Evolutionary conservation across 108 stramenopile genomes (phyloP), one percentile per base, ranked within the genome.

Genomic region (Stephanodiscus triporus): DNA sequence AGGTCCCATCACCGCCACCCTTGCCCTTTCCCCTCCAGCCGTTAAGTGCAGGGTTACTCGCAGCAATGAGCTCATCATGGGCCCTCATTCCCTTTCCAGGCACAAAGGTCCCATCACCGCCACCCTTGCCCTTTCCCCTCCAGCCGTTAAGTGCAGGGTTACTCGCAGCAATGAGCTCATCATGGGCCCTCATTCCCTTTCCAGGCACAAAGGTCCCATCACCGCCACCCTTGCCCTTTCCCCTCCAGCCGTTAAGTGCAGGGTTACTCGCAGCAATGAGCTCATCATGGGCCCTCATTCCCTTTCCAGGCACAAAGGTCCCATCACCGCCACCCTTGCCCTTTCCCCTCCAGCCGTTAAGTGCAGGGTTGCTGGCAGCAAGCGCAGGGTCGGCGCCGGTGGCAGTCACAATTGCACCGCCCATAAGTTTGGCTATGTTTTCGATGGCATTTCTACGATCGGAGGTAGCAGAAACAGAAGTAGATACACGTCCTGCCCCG

Each of bases 351-450:
- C 62, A 79, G 4, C 66, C 68, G 8, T n/a, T 43, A 17, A 79
- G 70, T 16, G 77, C 75, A 4, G 75, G 71, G 66, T 80, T 76
- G 24, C 68, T 67, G 36, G 62, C 54, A 26, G 70, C 72, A 36
- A 71, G 38, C 20, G 75, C 76, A 19, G 76, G 78, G 38, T 78
- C 86, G 80, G 38, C 54, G 54, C 51, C 56, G 38, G 47, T 80
- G 63, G 53, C 55, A 17, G 36, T 65, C 38, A 66, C 57, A 22
- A 79, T 79, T 49, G 55, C 66, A 17, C 78, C 78, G 32, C 78
- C 78, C 22, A 79, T 56, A 9, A 79, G 58, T 27, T 79, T 79
- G 27, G 78, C 78, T 43, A 79, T 67, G 55, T 72, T 78, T 24
- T 53, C 42, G n/a, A 78, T 57, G 45, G 66, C 77, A 72, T 78